phyloP scores from a whole-genome alignment of 2,329 filamentous ascomycete genomes.

The Claviceps africana region DNA sequence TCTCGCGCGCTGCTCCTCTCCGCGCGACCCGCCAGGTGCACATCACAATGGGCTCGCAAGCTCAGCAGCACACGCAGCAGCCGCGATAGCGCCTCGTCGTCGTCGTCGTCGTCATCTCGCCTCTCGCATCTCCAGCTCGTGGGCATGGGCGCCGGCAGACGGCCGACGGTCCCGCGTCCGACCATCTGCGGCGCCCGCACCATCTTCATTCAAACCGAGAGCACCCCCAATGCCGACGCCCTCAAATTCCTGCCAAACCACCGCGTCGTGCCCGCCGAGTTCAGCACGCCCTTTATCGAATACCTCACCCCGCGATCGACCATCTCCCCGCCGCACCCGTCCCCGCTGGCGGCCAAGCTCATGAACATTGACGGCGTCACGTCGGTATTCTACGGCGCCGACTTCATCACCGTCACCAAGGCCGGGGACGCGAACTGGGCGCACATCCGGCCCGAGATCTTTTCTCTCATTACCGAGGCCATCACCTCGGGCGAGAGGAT shows the following conservation, averaged over 20 bases:
- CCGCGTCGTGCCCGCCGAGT: conserved; percentile 60
- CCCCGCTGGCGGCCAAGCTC: conserved; percentile 76
- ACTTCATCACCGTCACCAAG: conserved; percentile 97
- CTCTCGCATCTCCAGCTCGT: background rate
- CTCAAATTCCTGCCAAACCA: conserved; percentile 94
- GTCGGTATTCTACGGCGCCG: conserved; percentile 81
- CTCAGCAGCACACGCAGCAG: conserved; percentile 13
- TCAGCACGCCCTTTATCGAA: conserved; percentile 71
- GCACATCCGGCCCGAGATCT: conserved; percentile 89
- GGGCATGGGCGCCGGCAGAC: conserved; percentile 5
- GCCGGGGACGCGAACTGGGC: conserved; percentile 79
- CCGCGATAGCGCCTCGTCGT: too few species aligned
- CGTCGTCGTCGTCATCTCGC: background rate
- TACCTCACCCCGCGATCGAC: conserved; percentile 83
- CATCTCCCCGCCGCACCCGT: conserved; percentile 76
- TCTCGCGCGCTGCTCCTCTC: conserved; percentile 14
- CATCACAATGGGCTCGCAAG: conserved; percentile 15
- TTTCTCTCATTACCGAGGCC: conserved; percentile 85
- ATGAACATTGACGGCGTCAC: conserved; percentile 93
- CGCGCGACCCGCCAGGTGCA: conserved; percentile 10
- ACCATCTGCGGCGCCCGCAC: conserved; percentile 38
- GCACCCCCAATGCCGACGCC: conserved; percentile 86
- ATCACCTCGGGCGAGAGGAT: conserved; percentile 73
- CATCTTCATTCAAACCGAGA: conserved; percentile 96
- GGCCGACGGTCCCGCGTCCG: conserved; percentile 4